Evolutionary conservation across 2,329 filamentous ascomycete species (phyloP), one percentile per base, ranked within the genome.

Genomic region (Huntiella decipiens): DNA sequence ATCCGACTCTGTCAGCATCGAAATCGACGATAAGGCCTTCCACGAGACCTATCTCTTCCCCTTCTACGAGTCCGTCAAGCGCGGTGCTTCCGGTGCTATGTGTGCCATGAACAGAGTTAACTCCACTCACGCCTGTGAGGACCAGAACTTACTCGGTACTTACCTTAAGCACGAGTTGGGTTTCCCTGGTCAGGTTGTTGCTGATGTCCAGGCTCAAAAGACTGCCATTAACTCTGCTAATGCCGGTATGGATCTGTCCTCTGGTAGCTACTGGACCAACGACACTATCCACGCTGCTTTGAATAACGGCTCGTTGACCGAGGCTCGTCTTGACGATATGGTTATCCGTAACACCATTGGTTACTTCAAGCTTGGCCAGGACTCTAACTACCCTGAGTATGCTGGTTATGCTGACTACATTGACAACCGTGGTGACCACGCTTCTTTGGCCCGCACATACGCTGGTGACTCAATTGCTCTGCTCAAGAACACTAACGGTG

Each of bases 91-190:
- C 1, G 66, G 63, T 35, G 62, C 73, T 47, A 74, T 74, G 71
- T 74, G 71, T 60, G 75, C 73, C 0, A 83, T 82, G 60, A 72
- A 82, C 55, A 72, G 78, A 46, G 60, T 81, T 55, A 86, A 86
- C 59, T 77, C 77, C 59, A 77, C 71, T 16, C 81, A 81, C 53
- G 72, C 65, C 3, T 86, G 80, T 58, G 68, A 79, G 54, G 85
- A 83, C 60, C 74, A 72, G 50, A 73, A 77, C 50, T 62, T 73
- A 0, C 63, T 79, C 38, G 85, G 84, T 54, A 72, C 74, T 4
- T 62, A 84, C 0, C 61, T 85, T 44, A 85, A 74, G 56, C 66
- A 63, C 2, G 71, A 75, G 51, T 62, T 76, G 1, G 71, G 70
- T 3, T 76, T 75, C 52, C 66, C 73, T 52, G 79, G 79, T 0